Conservation (phyloP, 1,284 basidiomycete species). For the Heterobasidion parviporum region DNA sequence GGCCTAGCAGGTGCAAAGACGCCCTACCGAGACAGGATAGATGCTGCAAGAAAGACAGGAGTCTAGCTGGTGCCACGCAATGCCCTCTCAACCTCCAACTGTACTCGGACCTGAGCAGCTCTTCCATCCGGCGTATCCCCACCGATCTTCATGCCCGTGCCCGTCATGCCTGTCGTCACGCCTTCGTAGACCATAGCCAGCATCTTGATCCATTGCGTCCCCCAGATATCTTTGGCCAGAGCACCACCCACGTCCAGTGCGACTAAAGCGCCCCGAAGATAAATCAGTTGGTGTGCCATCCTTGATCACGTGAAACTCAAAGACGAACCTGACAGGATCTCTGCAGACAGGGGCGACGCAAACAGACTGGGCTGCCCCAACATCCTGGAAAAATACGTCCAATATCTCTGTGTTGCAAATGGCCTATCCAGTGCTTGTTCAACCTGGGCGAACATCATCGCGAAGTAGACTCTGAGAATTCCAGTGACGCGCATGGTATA, state of each 20-base stretch:
- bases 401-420: slow-evolving; percentile 57
- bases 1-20: too few species aligned
- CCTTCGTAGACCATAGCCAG: slow-evolving; percentile 60
- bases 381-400: slow-evolving; percentile 64
- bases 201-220: slow-evolving; percentile 74
- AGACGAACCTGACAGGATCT: slow-evolving; percentile 17
- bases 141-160: slow-evolving; percentile 37
- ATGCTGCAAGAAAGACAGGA: neutral
- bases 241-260: slow-evolving; percentile 69
- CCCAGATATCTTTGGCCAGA: slow-evolving; percentile 57
- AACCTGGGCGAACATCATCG: slow-evolving; percentile 46
- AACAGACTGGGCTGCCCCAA: slow-evolving; percentile 42
- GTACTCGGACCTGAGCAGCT: slow-evolving; percentile 50
- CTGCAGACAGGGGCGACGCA: slow-evolving; percentile 45
- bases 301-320: neutral
- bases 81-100: slow-evolving; percentile 59
- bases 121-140: slow-evolving; percentile 47
- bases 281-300: slow-evolving; percentile 16
- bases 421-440: slow-evolving; percentile 32
- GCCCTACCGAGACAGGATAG: too few species aligned
- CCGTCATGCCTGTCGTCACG: slow-evolving; percentile 42
- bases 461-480: slow-evolving; percentile 84
- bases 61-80: slow-evolving; percentile 21
- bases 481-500: slow-evolving; percentile 76
- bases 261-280: slow-evolving; percentile 29